Evolutionary conservation across 208 protist species (phyloP), one percentile per base, ranked within the genome.

Genomic region (Spongospora subterranea): DNA sequence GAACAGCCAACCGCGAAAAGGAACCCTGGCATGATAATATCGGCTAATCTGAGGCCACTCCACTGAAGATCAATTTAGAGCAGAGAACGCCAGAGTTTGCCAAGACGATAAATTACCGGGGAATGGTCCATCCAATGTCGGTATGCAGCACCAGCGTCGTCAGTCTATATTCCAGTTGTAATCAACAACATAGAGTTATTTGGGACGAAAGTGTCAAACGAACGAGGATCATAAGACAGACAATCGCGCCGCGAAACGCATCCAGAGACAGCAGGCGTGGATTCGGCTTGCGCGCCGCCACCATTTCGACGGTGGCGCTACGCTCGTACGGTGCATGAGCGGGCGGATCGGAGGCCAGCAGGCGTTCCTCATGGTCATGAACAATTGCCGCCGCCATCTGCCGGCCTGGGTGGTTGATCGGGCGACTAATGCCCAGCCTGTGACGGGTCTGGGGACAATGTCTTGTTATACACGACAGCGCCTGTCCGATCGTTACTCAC

Each of bases 1-100:
- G 71, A 6, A 43, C 71, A 39, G 6, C 71, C 71, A 20, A 82
- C 71, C 6, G 71, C n/a, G n/a, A 82, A 82, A 6, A 82, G n/a
- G n/a, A 82, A 82, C n/a, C 17, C 71, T 40, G 71, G 71, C 71
- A 82, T 82, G 40, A 82, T n/a, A 6, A 82, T n/a, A 82, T 82
- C 71, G 17, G 71, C 71, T 17, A 82, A 43, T 43, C 71, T 6
- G 35, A 82, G n/a, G 71, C 71, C 71, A n/a, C 35, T 43, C 71
- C 71, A 82, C 71, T 82, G 35, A 20, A 6, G n/a, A n/a, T 35
- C 71, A 82, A n/a, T 6, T 35, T 35, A 82, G 17, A 82, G 40
- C 71, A 13, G n/a, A n/a, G 6, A 6, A 13, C 17, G 6, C 6
- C n/a, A 82, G 13, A 82, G 35, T 82, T 6, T 6, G n/a, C n/a